Base-by-base conservation (phyloP, 2,329 filamentous ascomycete genomes). In the Chaetomium sp. region DNA sequence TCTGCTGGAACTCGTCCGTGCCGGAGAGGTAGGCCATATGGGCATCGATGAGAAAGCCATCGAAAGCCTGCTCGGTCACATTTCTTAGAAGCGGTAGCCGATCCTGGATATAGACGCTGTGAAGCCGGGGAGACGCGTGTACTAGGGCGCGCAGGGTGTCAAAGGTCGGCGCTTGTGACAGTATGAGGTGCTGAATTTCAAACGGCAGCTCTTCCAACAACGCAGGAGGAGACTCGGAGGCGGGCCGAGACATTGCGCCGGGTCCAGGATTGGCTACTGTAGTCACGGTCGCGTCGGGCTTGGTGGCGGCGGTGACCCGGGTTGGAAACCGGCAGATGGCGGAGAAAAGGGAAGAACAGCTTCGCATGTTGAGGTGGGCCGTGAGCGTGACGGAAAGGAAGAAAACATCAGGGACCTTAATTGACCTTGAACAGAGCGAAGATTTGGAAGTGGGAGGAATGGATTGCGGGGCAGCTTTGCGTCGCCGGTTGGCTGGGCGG, bases 161-260 rank as follows among this genome's bases (percentile, higher is more conserved):
- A 4, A 56, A 35, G 27, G 25, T 56, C n/a, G 51, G 60, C 10
- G 60, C 51, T 3, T 62, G 38, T 13, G 51, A 31, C 19, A 62
- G 16, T 27, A 62, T 62, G 25, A 62, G 60, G 3, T 51, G 60
- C 50, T 62, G 60, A 25, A 62, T 56, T 21, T 62, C 60, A 16
- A 56, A 56, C n/a, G 60, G 60, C 60, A 62, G 51, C 6, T 13
- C 10, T 29, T 62, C 60, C 16, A 62, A 31, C 9, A 27, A 25
- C 4, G 31, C n/a, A n/a, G n/a, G n/a, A n/a, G n/a, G n/a, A n/a
- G n/a, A n/a, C n/a, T n/a, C n/a, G n/a, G n/a, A n/a, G n/a, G n/a
- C n/a, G n/a, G n/a, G n/a, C n/a, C n/a, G 9, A 23, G 10, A n/a
- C 6, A 21, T 16, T 23, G 53, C 19, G 12, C 29, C 21, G 29